These are phyloP conservation scores for Mycena vitilis DNA, from an alignment of 768 basidiomycete species.

Conservation along the genomic window DNA sequence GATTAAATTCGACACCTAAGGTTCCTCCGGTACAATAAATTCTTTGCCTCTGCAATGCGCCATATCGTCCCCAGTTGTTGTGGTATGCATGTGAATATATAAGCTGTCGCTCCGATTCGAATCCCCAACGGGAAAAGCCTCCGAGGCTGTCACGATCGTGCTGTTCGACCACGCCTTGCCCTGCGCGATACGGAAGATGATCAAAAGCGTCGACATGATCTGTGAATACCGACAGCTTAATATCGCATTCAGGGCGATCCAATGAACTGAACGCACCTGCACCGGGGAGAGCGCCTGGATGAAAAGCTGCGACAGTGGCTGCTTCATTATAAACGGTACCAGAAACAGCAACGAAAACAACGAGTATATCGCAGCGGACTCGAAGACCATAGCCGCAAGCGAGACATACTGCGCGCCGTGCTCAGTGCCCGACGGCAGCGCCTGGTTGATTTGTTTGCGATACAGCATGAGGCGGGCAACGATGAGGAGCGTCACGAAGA, in stretches of 20 bases:
- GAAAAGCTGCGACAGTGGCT: conserved; percentile 29
- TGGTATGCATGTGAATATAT: not conserved
- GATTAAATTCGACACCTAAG: conserved; percentile 3
- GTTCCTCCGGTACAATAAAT: not conserved
- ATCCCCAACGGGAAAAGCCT: not conserved
- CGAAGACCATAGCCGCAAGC: conserved; percentile 35
- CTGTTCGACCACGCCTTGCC: conserved; percentile 31
- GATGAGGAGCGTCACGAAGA: conserved; percentile 36
- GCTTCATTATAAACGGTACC: conserved; percentile 27
- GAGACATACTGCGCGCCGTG: conserved; percentile 37
- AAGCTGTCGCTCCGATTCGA: not conserved
- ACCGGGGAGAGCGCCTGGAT: conserved; percentile 32
- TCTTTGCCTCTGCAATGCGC: not conserved
- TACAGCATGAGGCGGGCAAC: conserved; percentile 33
- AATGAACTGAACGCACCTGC: conserved; percentile 27
- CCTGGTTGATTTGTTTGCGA: conserved; percentile 26
- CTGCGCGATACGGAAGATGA: conserved; percentile 33
- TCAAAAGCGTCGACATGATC: conserved; percentile 17
- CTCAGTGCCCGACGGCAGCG: conserved; percentile 17
- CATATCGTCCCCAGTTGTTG: not conserved
- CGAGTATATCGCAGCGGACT: conserved; percentile 36
- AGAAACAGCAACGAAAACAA: conserved; percentile 36
- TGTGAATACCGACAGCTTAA: not conserved
- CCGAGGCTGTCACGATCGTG: not conserved
- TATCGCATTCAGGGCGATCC: too few relatives aligned